Conservation (phyloP, 805 yeast species). For the Candida sakaeoensis region DNA sequence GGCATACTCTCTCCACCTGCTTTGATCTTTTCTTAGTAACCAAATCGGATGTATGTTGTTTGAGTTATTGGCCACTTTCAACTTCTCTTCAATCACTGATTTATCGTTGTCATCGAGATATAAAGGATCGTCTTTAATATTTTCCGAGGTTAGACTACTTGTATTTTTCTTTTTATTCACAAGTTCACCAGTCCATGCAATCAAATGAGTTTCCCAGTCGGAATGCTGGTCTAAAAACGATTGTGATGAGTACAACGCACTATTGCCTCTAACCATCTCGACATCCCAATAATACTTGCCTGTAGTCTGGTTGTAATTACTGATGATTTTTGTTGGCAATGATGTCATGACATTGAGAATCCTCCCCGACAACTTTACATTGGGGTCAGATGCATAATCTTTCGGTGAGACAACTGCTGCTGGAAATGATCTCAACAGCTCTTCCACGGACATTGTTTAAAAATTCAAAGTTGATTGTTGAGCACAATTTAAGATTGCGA, state of each 20-base stretch:
- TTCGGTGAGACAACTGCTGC: constrained; percentile 23
- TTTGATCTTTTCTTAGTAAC: constrained; percentile 75
- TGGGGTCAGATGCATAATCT: constrained; percentile 22
- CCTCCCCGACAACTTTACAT: constrained; percentile 55
- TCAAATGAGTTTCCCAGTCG: constrained; percentile 81
- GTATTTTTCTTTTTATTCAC: constrained; percentile 24
- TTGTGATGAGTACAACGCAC: constrained; percentile 78
- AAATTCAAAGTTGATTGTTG: not conserved
- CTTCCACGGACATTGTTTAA: constrained; percentile 10
- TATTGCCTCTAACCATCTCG: constrained; percentile 70
- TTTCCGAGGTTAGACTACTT: constrained; percentile 25
- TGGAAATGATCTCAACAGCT: constrained; percentile 19
- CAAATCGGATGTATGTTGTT: constrained; percentile 79
- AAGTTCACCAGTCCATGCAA: constrained; percentile 97
- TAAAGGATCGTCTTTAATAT: constrained; percentile 49
- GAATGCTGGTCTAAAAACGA: constrained; percentile 59
- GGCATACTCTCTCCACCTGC: constrained; percentile 84
- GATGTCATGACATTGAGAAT: constrained; percentile 64
- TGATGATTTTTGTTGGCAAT: constrained; percentile 60
- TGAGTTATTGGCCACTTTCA: constrained; percentile 44
- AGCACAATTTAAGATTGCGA: constrained; percentile 4
- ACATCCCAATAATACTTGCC: constrained; percentile 51
- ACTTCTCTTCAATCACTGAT: constrained; percentile 41
- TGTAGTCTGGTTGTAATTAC: constrained; percentile 26
- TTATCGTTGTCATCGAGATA: constrained; percentile 58